Base-by-base conservation (phyloP, 2,329 filamentous ascomycete species). In the Fusarium pseudocircinatum region DNA sequence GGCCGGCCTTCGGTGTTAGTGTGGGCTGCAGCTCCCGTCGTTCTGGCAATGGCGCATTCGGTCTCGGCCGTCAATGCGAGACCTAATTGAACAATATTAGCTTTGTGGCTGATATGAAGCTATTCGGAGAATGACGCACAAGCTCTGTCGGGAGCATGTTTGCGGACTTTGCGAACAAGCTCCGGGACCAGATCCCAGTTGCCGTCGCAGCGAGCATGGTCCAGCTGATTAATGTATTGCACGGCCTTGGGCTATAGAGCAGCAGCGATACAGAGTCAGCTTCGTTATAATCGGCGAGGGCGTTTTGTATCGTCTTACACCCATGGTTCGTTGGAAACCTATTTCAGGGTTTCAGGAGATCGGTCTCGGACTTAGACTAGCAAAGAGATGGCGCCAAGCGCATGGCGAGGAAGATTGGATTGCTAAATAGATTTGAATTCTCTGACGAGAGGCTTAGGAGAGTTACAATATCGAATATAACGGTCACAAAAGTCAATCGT, bases 161-260 rank as follows among this genome's bases (percentile, higher is more conserved):
- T 98, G 79, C 93, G 93, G 79, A 98, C 89, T 84, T 99, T 99
- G 81, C 96, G 91, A 78, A 96, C 92, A 72, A 97, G 88, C 84
- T 98, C 96, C 32, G 94, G 94, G 36, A 98, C 89, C 36, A 93
- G 90, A 75, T 91, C 87, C 96, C 96, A 99, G 81, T 91, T 92
- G 59, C 93, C 95, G 78, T 96, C 91, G 83, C 94, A 97, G 79
- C 96, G 93, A 74, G 94, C 95, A 76, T 92, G 89, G 82, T 98
- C 94, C 79, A 99, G 90, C 83, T 91, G 90, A 80, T 89, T 88
- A 76, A 97, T 88, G 83, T 98, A 98, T 81, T 92, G 90, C 76
- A 88, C 88, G 71, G 92, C 95, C 86, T 99, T 99, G 74, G 89
- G 87, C 83, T 90, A 76, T 50, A 75, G 22, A 56, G 50, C 34